Evolutionary conservation across 805 yeast genomes (phyloP).

Genomic region (Candida ascalaphidarum): DNA sequence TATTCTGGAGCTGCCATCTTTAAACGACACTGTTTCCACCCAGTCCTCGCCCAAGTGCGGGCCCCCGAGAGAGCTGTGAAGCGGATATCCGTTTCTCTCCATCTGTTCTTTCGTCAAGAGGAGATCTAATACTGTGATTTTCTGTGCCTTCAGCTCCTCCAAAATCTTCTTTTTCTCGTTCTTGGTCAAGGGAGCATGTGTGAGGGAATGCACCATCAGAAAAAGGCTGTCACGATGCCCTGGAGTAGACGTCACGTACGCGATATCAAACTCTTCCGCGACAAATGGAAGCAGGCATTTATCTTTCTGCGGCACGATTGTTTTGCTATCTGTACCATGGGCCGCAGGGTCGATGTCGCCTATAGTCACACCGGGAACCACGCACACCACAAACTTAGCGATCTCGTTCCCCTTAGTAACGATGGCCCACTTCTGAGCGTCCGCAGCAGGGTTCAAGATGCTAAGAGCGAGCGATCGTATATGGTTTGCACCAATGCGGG

Average conservation of each 20-base stretch:
- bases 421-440: constrained; percentile 35
- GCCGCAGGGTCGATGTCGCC: constrained; percentile 34
- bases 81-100: constrained; percentile 46
- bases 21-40: constrained; percentile 45
- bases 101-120: constrained; percentile 43
- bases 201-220: constrained; percentile 47
- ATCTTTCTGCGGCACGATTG: background rate
- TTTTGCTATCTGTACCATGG: too few relatives aligned
- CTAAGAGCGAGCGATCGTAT: constrained; percentile 39
- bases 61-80: constrained; percentile 39
- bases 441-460: constrained; percentile 17
- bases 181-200: constrained; percentile 48
- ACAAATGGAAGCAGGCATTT: constrained; percentile 21
- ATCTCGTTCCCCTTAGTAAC: constrained; percentile 40
- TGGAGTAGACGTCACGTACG: constrained; percentile 51
- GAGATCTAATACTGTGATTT: constrained; percentile 44
- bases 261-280: constrained; percentile 26
- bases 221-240: constrained; percentile 53
- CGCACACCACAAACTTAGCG: constrained; percentile 46
- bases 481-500: constrained; percentile 26
- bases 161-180: constrained; percentile 40
- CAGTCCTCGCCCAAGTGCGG: constrained; percentile 32
- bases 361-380: constrained; percentile 57
- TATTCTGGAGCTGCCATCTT: constrained; percentile 52
- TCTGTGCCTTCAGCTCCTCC: constrained; percentile 20